Percentiles rank a stretch among this genome's conserved stretches.
Evolutionary conservation across 2,329 filamentous ascomycete species (phyloP).

Genomic region (Neonectria neomacrospora): DNA sequence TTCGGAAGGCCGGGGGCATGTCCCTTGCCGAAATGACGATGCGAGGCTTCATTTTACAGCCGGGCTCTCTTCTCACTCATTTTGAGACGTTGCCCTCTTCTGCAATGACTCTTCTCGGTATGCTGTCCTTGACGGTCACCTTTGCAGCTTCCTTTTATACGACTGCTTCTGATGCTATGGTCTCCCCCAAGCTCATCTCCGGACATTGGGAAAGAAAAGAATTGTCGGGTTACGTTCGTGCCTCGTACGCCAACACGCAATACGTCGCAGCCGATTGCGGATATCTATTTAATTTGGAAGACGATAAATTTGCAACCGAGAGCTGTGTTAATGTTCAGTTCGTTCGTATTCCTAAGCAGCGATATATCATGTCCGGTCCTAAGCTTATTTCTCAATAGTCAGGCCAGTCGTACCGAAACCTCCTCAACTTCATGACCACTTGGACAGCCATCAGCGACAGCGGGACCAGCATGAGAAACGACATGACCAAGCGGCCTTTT

Average conservation of each 20-base stretch:
- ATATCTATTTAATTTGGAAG: conserved; percentile 65
- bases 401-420: conserved; percentile 73
- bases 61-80: conserved; percentile 77
- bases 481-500: conserved; percentile 62
- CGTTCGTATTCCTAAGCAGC: too few species aligned
- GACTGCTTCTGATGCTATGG: conserved; percentile 78
- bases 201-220: conserved; percentile 60
- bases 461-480: conserved; percentile 53
- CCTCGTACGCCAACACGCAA: conserved; percentile 70
- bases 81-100: conserved; percentile 73
- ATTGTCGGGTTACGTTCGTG: conserved; percentile 66
- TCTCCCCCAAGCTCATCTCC: conserved; percentile 76
- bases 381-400: too few species aligned
- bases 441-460: conserved; percentile 63
- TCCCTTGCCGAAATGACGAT: conserved; percentile 82
- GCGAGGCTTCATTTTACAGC: conserved; percentile 77
- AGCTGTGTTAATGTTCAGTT: conserved; percentile 76
- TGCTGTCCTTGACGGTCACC: conserved; percentile 71
- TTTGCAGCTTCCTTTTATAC: conserved; percentile 78
- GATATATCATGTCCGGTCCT: too few species aligned
- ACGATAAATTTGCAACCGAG: conserved; percentile 53
- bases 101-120: conserved; percentile 70
- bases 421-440: conserved; percentile 66
- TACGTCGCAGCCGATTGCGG: conserved; percentile 69
- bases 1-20: conserved; percentile 69